Percentiles rank a stretch among this genome's conserved stretches.
Evolutionary conservation across 2,329 filamentous ascomycete species (phyloP).

Genomic region (Diplodia scrobiculata): DNA sequence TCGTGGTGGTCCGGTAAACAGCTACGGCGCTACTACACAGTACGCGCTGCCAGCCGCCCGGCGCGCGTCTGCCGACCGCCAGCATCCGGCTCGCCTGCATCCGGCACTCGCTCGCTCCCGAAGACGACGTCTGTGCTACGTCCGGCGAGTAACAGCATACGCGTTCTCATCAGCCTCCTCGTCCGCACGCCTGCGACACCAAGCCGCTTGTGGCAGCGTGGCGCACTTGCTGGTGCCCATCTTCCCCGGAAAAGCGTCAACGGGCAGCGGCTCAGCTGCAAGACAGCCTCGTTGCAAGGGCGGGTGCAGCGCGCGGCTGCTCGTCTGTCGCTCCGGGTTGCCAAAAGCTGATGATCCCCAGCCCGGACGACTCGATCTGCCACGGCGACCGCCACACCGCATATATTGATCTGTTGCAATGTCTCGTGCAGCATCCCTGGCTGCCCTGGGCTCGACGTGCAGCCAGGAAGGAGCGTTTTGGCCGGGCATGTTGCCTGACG

Average conservation of each 20-base stretch:
- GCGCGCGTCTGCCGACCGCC: constrained; percentile 3
- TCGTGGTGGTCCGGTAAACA: constrained; percentile 14
- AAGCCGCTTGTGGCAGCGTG: constrained; percentile 16
- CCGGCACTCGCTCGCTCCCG: constrained; percentile 22
- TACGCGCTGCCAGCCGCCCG: background rate
- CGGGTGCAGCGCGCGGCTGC: constrained; percentile 1
- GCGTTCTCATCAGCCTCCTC: constrained; percentile 19
- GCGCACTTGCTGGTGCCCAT: constrained; percentile 1
- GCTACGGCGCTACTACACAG: constrained; percentile 2
- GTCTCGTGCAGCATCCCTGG: background rate
- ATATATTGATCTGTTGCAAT: constrained; percentile 26
- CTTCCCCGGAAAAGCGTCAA: background rate
- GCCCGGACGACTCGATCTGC: constrained; percentile 18
- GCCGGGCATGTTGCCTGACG: background rate
- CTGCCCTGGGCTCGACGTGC: background rate
- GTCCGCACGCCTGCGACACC: background rate
- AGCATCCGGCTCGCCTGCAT: constrained; percentile 6
- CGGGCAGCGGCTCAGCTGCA: constrained; percentile 1
- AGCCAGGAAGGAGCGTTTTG: background rate
- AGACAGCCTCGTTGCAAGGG: constrained; percentile 3
- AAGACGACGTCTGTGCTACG: constrained; percentile 1
- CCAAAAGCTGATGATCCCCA: constrained; percentile 8
- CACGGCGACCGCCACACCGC: constrained; percentile 19
- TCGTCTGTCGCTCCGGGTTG: constrained; percentile 10
- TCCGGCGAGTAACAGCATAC: constrained; percentile 5